phyloP scores from a whole-genome alignment of 1,284 basidiomycete genomes.

The Ceratobasidium theobromae region DNA sequence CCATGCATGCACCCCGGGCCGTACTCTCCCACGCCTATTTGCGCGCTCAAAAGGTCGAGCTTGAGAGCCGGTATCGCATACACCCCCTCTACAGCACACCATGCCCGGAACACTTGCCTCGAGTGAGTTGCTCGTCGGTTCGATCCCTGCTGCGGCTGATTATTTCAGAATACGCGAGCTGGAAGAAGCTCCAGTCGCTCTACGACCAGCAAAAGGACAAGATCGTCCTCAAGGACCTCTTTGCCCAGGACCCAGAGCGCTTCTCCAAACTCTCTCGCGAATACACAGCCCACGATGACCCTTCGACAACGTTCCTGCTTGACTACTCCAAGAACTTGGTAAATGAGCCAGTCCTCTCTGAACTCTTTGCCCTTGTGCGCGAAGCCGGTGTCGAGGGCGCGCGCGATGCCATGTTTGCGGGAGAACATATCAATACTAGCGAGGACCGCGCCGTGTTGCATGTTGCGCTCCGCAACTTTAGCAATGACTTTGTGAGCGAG shows the following conservation, averaged over 20 bases:
- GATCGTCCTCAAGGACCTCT: slow-evolving; percentile 89
- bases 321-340: slow-evolving; percentile 98
- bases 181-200: slow-evolving; percentile 88
- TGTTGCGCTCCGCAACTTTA: slow-evolving; percentile 88
- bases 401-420: slow-evolving; percentile 92
- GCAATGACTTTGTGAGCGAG: slow-evolving; percentile 72
- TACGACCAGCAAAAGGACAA: slow-evolving; percentile 74
- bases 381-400: slow-evolving; percentile 85
- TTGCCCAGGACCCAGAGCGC: slow-evolving; percentile 81
- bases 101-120: slow-evolving; percentile 39
- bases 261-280: slow-evolving; percentile 84
- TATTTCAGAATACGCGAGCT: slow-evolving; percentile 76
- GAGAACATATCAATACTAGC: slow-evolving; percentile 97
- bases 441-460: slow-evolving; percentile 97
- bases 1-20: slow-evolving; percentile 1
- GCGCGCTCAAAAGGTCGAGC: no score
- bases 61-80: slow-evolving; percentile 3
- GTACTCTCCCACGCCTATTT: slow-evolving; percentile 19
- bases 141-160: neutral
- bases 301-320: slow-evolving; percentile 80
- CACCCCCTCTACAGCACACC: neutral
- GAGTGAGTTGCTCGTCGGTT: slow-evolving; percentile 24
- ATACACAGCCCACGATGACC: slow-evolving; percentile 64
- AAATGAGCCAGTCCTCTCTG: slow-evolving; percentile 78
- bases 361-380: slow-evolving; percentile 76